phyloP scores from a whole-genome alignment of 306 rosid species.

The Leucaena leucocephala region DNA sequence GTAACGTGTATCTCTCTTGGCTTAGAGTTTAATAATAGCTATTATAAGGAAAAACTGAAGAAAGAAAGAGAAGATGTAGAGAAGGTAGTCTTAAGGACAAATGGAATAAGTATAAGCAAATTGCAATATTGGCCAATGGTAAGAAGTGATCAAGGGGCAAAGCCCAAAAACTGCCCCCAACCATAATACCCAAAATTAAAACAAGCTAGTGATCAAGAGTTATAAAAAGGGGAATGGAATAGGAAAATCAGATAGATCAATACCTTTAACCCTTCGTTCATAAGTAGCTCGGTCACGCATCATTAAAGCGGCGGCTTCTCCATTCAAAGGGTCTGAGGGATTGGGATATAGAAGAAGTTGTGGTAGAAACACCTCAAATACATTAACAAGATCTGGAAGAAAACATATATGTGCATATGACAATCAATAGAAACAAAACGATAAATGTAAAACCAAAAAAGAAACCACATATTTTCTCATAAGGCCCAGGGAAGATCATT shows the following conservation, averaged over 20 bases:
- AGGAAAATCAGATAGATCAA: constrained; percentile 24
- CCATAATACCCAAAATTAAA: background rate
- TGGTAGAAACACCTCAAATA: constrained; percentile 63
- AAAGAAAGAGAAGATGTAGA: background rate
- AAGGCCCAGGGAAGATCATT: constrained; percentile 24
- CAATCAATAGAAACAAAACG: constrained; percentile 7
- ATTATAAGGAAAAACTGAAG: no score
- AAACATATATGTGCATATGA: constrained; percentile 22
- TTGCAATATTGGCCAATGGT: background rate
- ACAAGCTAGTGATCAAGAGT: background rate
- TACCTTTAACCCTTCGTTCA: constrained; percentile 63
- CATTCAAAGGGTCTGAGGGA: constrained; percentile 65
- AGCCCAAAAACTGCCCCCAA: background rate
- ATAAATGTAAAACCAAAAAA: constrained; percentile 16
- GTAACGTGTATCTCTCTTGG: background rate
- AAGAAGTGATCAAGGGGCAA: constrained; percentile 1
- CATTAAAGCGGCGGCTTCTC: constrained; percentile 65
- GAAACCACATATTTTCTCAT: constrained; percentile 6
- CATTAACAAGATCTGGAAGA: constrained; percentile 64
- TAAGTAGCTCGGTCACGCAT: constrained; percentile 55
- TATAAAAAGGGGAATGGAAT: constrained; percentile 25
- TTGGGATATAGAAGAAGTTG: constrained; percentile 67
- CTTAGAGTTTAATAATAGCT: background rate
- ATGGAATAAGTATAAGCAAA: background rate
- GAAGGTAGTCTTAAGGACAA: background rate